Percentiles rank a stretch among this genome's conserved stretches.
Conservation (phyloP, 805 yeast species). For the Candida oleophila region DNA sequence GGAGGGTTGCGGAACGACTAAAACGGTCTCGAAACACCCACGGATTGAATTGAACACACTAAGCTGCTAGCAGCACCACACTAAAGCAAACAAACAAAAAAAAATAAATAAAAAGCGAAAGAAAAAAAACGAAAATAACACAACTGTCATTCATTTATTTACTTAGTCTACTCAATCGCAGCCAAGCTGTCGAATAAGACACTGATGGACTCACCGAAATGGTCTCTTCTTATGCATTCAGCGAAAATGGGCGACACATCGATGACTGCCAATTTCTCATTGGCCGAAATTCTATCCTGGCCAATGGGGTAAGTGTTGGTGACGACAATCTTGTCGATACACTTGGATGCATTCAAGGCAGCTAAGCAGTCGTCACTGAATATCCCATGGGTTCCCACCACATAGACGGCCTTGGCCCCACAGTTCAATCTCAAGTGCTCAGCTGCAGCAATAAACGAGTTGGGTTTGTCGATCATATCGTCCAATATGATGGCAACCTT, state of each 20-base stretch:
- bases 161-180: slow-evolving; percentile 35
- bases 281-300: slow-evolving; percentile 52
- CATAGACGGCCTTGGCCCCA: slow-evolving; percentile 89
- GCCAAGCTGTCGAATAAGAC: slow-evolving; percentile 88
- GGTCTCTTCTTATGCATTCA: slow-evolving; percentile 98
- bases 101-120: neutral
- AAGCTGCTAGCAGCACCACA: too few relatives aligned
- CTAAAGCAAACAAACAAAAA: too few relatives aligned
- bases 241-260: slow-evolving; percentile 96
- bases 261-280: slow-evolving; percentile 76
- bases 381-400: slow-evolving; percentile 94
- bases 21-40: too few relatives aligned
- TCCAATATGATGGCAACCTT: slow-evolving; percentile 92
- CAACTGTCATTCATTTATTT: neutral
- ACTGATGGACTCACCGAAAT: slow-evolving; percentile 95
- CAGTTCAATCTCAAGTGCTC: slow-evolving; percentile 95
- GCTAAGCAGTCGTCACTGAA: slow-evolving; percentile 87
- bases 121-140: neutral
- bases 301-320: slow-evolving; percentile 95
- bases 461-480: slow-evolving; percentile 96
- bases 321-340: slow-evolving; percentile 88
- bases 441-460: slow-evolving; percentile 94
- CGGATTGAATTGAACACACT: too few relatives aligned
- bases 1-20: too few relatives aligned
- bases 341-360: slow-evolving; percentile 69